Evolutionary conservation across 1,139 yeast species (phyloP).

Genomic region (Debaryomyces coudertii): DNA sequence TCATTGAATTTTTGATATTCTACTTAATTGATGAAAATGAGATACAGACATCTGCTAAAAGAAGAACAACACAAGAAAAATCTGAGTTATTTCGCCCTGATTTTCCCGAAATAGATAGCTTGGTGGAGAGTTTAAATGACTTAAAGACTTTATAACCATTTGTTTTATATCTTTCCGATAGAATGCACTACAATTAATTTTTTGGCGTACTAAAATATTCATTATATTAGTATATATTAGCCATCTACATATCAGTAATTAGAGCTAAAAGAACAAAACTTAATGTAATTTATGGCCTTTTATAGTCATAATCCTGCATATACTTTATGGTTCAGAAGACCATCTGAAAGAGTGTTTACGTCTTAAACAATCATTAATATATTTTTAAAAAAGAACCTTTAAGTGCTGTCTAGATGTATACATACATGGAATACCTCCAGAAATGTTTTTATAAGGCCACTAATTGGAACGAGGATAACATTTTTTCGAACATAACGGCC

Average conservation of each 20-base stretch:
- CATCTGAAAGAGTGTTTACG: not conserved
- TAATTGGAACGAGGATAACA: slow-evolving; percentile 77
- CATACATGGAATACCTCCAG: slow-evolving; percentile 83
- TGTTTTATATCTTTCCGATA: not conserved
- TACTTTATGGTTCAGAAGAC: not conserved
- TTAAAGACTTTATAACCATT: slow-evolving; percentile 26
- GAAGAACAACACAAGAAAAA: slow-evolving; percentile 52
- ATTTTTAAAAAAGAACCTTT: not conserved
- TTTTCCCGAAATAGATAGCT: slow-evolving; percentile 46
- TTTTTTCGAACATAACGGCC: slow-evolving; percentile 71
- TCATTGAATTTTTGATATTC: slow-evolving; percentile 72
- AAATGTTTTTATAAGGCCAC: slow-evolving; percentile 69
- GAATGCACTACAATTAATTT: not conserved
- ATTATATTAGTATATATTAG: too few relatives aligned
- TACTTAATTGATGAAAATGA: slow-evolving; percentile 69
- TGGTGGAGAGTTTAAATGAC: slow-evolving; percentile 43
- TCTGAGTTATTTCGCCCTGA: slow-evolving; percentile 52
- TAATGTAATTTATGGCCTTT: not conserved
- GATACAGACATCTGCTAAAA: slow-evolving; percentile 20
- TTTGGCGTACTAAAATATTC: not conserved
- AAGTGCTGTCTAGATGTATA: slow-evolving; percentile 53
- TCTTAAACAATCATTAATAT: slow-evolving; percentile 1
- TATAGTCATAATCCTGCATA: not conserved
- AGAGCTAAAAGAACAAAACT: too few relatives aligned
- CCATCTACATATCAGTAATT: too few relatives aligned